Percentiles rank a stretch among this genome's conserved stretches.
Conservation (phyloP, 768 basidiomycete genomes). For the Leccinellum luteum region DNA sequence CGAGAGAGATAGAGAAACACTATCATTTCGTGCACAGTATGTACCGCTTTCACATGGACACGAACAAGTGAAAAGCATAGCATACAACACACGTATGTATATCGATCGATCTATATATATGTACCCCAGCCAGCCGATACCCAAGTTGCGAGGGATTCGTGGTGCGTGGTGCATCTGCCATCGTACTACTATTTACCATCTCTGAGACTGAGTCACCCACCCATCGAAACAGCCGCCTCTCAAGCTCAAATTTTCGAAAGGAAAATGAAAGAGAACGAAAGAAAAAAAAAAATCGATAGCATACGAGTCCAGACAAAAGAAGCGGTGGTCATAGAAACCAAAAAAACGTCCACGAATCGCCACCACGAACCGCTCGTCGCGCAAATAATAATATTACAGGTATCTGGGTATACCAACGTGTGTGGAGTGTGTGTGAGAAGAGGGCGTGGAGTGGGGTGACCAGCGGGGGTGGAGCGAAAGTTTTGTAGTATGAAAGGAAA, state of each 20-base stretch:
- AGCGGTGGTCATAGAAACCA: not conserved
- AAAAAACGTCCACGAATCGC: not conserved
- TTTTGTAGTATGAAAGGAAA: not conserved
- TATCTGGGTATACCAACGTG: constrained; percentile 31
- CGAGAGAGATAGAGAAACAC: too few species aligned
- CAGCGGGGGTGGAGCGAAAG: not conserved
- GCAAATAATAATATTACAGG: constrained; percentile 38
- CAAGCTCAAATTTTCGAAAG: not conserved
- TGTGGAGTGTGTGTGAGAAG: not conserved
- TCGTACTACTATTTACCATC: not conserved
- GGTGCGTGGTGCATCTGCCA: too few species aligned
- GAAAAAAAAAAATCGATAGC: not conserved
- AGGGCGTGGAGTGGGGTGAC: not conserved
- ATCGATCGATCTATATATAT: too few species aligned
- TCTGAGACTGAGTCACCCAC: not conserved
- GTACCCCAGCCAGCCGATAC: too few species aligned
- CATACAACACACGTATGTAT: too few species aligned
- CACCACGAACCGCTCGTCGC: not conserved
- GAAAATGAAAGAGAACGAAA: not conserved
- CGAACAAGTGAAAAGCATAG: too few species aligned
- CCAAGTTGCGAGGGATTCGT: too few species aligned
- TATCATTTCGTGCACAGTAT: too few species aligned
- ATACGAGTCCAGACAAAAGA: not conserved
- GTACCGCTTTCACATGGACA: too few species aligned
- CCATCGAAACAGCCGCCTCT: too few species aligned